These are phyloP conservation scores for Pseudogymnoascus sp. DNA, from an alignment of 2,329 filamentous ascomycete species.

Conservation along the genomic window DNA sequence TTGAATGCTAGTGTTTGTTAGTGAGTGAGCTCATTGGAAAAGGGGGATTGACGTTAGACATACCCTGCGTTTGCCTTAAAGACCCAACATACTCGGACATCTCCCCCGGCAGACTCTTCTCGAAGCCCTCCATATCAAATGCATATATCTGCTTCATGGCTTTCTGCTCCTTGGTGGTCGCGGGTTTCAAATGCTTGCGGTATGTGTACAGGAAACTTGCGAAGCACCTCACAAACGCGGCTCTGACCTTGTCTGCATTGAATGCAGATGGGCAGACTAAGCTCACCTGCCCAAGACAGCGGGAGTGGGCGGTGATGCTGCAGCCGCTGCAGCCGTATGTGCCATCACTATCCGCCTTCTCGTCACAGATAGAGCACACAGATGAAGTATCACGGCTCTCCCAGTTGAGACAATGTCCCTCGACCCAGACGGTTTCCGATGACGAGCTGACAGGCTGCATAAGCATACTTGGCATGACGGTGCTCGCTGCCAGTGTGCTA, in stretches of 20 bases:
- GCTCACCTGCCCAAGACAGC: conserved; percentile 55
- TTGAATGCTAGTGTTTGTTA: conserved; percentile 55
- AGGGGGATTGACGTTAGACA: conserved; percentile 16
- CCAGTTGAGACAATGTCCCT: conserved; percentile 74
- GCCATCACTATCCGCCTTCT: conserved; percentile 58
- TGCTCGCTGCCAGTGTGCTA: conserved; percentile 78
- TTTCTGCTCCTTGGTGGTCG: conserved; percentile 54
- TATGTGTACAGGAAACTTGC: conserved; percentile 62
- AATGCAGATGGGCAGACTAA: conserved; percentile 59
- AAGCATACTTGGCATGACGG: conserved; percentile 78
- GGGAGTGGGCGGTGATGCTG: conserved; percentile 47
- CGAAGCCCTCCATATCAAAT: conserved; percentile 60
- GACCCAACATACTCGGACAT: conserved; percentile 58
- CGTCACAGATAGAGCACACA: conserved; percentile 68
- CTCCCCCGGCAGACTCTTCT: conserved; percentile 57
- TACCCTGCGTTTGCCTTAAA: conserved; percentile 62
- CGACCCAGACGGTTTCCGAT: conserved; percentile 74
- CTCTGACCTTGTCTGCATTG: conserved; percentile 53
- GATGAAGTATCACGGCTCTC: conserved; percentile 50
- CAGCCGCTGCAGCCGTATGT: conserved; percentile 69
- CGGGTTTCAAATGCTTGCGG: conserved; percentile 50
- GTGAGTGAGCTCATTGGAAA: conserved; percentile 30
- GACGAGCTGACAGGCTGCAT: conserved; percentile 73
- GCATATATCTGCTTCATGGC: conserved; percentile 52
- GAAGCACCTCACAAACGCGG: conserved; percentile 57